Conservation (phyloP, 495 filamentous ascomycete genomes). For the Hyphodiscus hymeniophilus region DNA sequence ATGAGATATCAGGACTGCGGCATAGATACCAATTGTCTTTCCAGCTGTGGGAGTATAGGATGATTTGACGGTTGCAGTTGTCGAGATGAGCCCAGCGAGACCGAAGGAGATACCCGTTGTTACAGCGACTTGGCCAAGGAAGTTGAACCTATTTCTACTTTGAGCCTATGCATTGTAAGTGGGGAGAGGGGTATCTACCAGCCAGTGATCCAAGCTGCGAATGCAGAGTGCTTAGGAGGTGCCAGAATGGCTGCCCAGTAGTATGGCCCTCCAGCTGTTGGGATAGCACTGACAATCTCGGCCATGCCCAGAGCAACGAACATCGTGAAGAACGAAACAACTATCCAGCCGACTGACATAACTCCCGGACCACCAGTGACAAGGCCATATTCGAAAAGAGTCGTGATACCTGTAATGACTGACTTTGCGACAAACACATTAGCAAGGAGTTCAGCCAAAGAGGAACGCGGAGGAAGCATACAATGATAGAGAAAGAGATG, state of each 20-base stretch:
- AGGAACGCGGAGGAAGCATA: constrained; percentile 24
- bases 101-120: constrained; percentile 63
- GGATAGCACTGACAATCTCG: constrained; percentile 59
- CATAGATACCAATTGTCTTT: constrained; percentile 56
- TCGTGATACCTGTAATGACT: constrained; percentile 55
- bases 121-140: constrained; percentile 55
- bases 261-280: constrained; percentile 56
- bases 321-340: constrained; percentile 50
- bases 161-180: neutral
- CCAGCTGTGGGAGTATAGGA: constrained; percentile 39
- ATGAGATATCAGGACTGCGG: constrained; percentile 49
- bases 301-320: constrained; percentile 54
- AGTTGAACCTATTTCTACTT: constrained; percentile 33
- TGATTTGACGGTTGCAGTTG: constrained; percentile 47
- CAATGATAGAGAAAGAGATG: constrained; percentile 59
- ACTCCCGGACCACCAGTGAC: constrained; percentile 48
- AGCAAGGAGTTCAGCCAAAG: neutral
- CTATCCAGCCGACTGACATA: constrained; percentile 49
- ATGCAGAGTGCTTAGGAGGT: constrained; percentile 44
- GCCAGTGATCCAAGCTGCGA: constrained; percentile 57
- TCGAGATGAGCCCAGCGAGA: constrained; percentile 51
- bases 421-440: constrained; percentile 29
- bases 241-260: constrained; percentile 60
- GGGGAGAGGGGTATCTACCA: constrained; percentile 30
- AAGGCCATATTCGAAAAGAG: constrained; percentile 47